Evolutionary conservation across 1,284 basidiomycete genomes (phyloP).

Genomic region (Earliella scabrosa): DNA sequence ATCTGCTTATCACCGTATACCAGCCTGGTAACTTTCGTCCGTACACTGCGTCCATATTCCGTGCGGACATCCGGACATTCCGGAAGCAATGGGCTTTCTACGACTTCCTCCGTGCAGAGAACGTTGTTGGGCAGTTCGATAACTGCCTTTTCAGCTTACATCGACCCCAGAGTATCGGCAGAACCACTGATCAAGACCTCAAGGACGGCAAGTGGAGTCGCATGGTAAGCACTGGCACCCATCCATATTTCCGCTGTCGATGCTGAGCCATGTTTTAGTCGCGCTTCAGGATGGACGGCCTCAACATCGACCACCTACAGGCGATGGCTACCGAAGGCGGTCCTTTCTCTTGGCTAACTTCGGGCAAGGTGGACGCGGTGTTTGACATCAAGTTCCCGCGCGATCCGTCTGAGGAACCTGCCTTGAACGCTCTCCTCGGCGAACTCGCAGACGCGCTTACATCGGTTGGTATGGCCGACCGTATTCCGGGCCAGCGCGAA

Average conservation of each 20-base stretch:
- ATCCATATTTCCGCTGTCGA: background rate
- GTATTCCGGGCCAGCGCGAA: conserved; percentile 88
- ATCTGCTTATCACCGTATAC: conserved; percentile 93
- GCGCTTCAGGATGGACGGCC: conserved; percentile 94
- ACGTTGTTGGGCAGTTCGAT: conserved; percentile 96
- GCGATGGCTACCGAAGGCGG: conserved; percentile 83
- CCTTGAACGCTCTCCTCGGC: conserved; percentile 88
- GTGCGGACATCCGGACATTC: conserved; percentile 85
- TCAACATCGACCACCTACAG: conserved; percentile 96
- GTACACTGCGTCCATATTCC: conserved; percentile 95
- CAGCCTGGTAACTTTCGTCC: conserved; percentile 94
- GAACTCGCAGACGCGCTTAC: conserved; percentile 91
- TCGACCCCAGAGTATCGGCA: conserved; percentile 94
- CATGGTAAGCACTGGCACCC: conserved; percentile 64
- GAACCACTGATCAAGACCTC: conserved; percentile 84
- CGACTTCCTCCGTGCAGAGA: conserved; percentile 90
- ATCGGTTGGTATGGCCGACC: conserved; percentile 57
- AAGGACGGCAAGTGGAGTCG: conserved; percentile 84
- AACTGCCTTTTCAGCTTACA: conserved; percentile 98
- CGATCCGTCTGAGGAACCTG: conserved; percentile 74
- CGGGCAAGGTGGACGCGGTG: conserved; percentile 96
- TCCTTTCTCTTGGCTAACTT: conserved; percentile 96
- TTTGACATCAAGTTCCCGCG: conserved; percentile 97
- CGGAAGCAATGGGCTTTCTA: conserved; percentile 97
- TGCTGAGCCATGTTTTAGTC: conserved; percentile 54